A percentile compares a stretch with the other conserved stretches of the same genome.
phyloP scores from a whole-genome alignment of 306 rosid species.

The Castanea mollissima region DNA sequence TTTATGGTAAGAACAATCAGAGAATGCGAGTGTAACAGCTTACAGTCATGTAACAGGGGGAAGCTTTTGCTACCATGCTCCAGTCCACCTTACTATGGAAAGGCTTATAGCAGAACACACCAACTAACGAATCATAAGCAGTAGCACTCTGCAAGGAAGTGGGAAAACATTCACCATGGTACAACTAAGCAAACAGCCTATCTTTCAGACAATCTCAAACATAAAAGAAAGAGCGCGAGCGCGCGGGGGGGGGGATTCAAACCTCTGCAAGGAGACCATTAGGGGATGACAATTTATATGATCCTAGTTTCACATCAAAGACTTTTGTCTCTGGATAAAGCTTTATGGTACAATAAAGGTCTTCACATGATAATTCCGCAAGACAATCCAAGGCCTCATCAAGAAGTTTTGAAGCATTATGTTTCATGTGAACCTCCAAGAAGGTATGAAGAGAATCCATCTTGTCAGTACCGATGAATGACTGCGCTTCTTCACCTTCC shows the following conservation, averaged over 20 bases:
- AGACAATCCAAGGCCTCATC: conserved; percentile 69
- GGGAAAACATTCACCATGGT: conserved; percentile 17
- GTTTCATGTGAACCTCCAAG: conserved; percentile 79
- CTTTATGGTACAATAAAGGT: conserved; percentile 71
- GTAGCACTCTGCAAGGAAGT: conserved; percentile 79
- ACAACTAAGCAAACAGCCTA: conserved; percentile 6
- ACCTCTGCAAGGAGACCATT: conserved; percentile 95
- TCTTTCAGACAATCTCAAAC: neutral
- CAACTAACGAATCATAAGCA: conserved; percentile 67
- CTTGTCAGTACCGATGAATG: conserved; percentile 41
- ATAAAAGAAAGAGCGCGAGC: conserved; percentile 14
- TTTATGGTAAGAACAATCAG: conserved; percentile 18
- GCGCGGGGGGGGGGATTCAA: neutral
- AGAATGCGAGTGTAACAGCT: conserved; percentile 27
- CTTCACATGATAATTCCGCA: conserved; percentile 93
- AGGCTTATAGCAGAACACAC: conserved; percentile 76
- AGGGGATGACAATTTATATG: conserved; percentile 84
- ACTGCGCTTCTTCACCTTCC: conserved; percentile 67
- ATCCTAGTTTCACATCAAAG: conserved; percentile 78
- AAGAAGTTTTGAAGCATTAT: conserved; percentile 85
- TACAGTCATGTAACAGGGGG: conserved; percentile 99
- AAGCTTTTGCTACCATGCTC: conserved; percentile 96
- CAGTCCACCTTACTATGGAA: conserved; percentile 78
- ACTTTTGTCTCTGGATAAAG: conserved; percentile 88
- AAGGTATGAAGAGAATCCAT: conserved; percentile 73